Percentiles rank a stretch among this genome's conserved stretches.
Evolutionary conservation across 1,284 basidiomycete genomes (phyloP).

Genomic region (Leucoagaricus sp.): DNA sequence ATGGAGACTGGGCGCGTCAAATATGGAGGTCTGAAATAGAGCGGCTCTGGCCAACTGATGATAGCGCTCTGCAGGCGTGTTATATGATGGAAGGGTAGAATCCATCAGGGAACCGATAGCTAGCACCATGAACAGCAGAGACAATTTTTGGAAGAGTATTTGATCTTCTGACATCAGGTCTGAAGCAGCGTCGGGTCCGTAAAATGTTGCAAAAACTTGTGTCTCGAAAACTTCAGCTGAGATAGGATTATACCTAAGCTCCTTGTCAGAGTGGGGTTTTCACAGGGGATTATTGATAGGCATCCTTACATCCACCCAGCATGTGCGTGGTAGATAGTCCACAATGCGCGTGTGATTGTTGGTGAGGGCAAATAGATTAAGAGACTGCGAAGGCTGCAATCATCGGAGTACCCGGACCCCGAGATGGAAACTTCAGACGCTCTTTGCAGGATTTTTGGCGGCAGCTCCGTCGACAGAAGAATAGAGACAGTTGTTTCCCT

Average conservation of each 20-base stretch:
- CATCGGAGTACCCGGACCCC: slow-evolving; percentile 43
- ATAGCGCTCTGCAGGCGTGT: slow-evolving; percentile 76
- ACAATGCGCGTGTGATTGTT: slow-evolving; percentile 58
- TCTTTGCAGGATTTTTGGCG: slow-evolving; percentile 59
- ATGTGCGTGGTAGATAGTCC: slow-evolving; percentile 64
- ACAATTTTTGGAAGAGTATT: slow-evolving; percentile 62
- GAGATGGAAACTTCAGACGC: slow-evolving; percentile 68
- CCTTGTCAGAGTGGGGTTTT: not conserved
- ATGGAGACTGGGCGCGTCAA: slow-evolving; percentile 71
- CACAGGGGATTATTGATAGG: slow-evolving; percentile 18
- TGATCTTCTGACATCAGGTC: slow-evolving; percentile 54
- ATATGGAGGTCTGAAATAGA: slow-evolving; percentile 67
- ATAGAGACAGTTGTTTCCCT: slow-evolving; percentile 47
- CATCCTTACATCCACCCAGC: slow-evolving; percentile 74
- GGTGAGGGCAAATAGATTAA: slow-evolving; percentile 67
- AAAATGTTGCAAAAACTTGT: slow-evolving; percentile 64
- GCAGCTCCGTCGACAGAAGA: slow-evolving; percentile 56
- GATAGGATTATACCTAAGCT: slow-evolving; percentile 72
- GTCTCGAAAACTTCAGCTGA: slow-evolving; percentile 62
- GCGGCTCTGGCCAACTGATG: slow-evolving; percentile 73
- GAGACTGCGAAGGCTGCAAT: slow-evolving; percentile 52
- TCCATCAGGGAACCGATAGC: slow-evolving; percentile 77
- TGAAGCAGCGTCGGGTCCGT: slow-evolving; percentile 41
- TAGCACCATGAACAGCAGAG: slow-evolving; percentile 74
- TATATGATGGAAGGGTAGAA: slow-evolving; percentile 60